phyloP scores from a whole-genome alignment of 2,329 filamentous ascomycete genomes.

The Sporothrix humicola region DNA sequence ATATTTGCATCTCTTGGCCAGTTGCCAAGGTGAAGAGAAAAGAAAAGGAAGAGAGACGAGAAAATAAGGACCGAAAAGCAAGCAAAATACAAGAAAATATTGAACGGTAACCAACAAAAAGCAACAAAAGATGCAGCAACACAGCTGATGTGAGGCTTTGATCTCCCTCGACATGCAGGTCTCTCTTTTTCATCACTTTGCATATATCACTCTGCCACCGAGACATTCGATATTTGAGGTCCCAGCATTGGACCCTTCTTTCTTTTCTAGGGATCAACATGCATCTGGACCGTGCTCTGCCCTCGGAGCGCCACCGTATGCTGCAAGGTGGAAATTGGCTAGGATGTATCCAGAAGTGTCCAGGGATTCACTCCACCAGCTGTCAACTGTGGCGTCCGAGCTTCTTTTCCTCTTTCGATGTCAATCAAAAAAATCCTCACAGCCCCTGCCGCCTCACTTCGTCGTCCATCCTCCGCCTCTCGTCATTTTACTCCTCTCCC shows the following conservation, averaged over 20 bases:
- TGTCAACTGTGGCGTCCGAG: background rate
- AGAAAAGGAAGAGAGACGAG: background rate
- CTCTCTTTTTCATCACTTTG: background rate
- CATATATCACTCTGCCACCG: background rate
- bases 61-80: background rate
- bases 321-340: constrained; percentile 20
- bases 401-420: background rate
- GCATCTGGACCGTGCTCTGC: constrained; percentile 10
- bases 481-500: constrained; percentile 4
- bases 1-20: background rate
- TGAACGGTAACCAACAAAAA: background rate
- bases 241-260: background rate
- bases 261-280: constrained; percentile 1
- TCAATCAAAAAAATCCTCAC: background rate
- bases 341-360: background rate
- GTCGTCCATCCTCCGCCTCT: background rate
- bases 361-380: background rate
- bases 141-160: constrained; percentile 10
- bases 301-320: background rate
- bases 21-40: constrained; percentile 22
- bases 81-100: constrained; percentile 6
- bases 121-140: background rate
- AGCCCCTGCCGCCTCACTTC: background rate
- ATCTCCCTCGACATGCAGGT: constrained; percentile 1
- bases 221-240: background rate